Conservation (phyloP, 2,329 filamentous ascomycete genomes). For the Cercospora sp. region DNA sequence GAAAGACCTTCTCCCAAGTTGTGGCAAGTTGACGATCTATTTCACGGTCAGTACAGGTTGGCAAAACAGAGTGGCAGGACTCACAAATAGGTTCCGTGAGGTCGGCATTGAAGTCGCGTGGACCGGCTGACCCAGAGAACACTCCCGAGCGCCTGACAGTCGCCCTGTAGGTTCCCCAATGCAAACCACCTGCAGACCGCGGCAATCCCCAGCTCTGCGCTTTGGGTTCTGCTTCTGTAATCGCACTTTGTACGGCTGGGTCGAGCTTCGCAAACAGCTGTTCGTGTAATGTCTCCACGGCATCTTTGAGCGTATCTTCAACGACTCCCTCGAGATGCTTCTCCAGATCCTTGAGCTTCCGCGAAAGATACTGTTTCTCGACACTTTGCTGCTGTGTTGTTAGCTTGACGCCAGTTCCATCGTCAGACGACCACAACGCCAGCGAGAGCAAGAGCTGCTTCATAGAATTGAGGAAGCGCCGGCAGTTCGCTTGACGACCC, state of each 20-base stretch:
- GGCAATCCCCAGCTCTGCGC: constrained; percentile 43
- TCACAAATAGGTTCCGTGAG: constrained; percentile 44
- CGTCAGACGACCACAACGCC: constrained; percentile 52
- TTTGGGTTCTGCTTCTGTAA: constrained; percentile 40
- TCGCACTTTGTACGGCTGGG: constrained; percentile 44
- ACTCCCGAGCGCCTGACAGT: constrained; percentile 54
- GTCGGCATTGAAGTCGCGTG: constrained; percentile 47
- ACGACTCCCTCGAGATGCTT: constrained; percentile 48
- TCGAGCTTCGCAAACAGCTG: constrained; percentile 52
- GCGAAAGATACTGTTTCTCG: constrained; percentile 44
- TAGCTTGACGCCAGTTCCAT: constrained; percentile 46
- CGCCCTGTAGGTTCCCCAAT: constrained; percentile 59
- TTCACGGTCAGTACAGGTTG: not conserved
- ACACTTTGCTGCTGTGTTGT: constrained; percentile 43
- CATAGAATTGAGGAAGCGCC: constrained; percentile 55
- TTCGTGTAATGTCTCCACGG: constrained; percentile 46
- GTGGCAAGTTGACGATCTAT: constrained; percentile 38
- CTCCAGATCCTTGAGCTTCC: constrained; percentile 45
- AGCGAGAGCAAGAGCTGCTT: constrained; percentile 57
- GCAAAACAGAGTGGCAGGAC: not conserved
- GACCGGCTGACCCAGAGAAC: constrained; percentile 44
- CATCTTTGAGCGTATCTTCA: constrained; percentile 41
- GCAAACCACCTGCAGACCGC: constrained; percentile 49
- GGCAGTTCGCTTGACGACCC: constrained; percentile 48
- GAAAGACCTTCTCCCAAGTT: constrained; percentile 49